Percentiles rank a stretch among this genome's conserved stretches.
phyloP scores from a whole-genome alignment of 768 basidiomycete species.

The Tylopilus intermedius region DNA sequence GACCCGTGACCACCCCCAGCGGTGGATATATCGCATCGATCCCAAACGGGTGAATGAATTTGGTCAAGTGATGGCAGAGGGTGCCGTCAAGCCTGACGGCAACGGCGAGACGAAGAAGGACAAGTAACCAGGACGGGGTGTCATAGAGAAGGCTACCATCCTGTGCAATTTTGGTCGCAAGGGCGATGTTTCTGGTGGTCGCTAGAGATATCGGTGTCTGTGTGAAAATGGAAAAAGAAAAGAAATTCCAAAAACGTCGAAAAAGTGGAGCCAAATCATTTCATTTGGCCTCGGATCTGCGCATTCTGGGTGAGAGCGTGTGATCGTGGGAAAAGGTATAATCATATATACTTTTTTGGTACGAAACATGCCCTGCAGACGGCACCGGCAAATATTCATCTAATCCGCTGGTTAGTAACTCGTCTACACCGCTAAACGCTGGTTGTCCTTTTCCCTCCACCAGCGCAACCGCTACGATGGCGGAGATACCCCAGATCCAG shows the following conservation, averaged over 20 bases:
- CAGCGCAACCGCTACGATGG: conserved; percentile 19
- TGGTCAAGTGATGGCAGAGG: conserved; percentile 70
- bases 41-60: conserved; percentile 94
- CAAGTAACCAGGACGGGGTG: conserved; percentile 29
- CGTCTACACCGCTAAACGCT: conserved; percentile 26
- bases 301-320: background rate
- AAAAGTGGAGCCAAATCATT: background rate
- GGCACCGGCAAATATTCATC: conserved; percentile 31
- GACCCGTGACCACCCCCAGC: conserved; percentile 40
- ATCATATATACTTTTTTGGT: conserved; percentile 22
- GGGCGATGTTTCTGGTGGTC: background rate
- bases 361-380: conserved; percentile 24
- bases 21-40: conserved; percentile 97
- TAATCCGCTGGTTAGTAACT: conserved; percentile 24
- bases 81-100: conserved; percentile 38
- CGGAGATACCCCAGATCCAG: conserved; percentile 15
- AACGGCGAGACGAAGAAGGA: conserved; percentile 54
- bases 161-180: background rate
- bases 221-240: conserved; percentile 6
- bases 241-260: too few species aligned
- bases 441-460: conserved; percentile 16
- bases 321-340: conserved; percentile 20
- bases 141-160: conserved; percentile 1
- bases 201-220: background rate
- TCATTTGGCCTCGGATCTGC: background rate